phyloP scores from a whole-genome alignment of 2,329 filamentous ascomycete genomes.

The Chaetomiaceae sp. region DNA sequence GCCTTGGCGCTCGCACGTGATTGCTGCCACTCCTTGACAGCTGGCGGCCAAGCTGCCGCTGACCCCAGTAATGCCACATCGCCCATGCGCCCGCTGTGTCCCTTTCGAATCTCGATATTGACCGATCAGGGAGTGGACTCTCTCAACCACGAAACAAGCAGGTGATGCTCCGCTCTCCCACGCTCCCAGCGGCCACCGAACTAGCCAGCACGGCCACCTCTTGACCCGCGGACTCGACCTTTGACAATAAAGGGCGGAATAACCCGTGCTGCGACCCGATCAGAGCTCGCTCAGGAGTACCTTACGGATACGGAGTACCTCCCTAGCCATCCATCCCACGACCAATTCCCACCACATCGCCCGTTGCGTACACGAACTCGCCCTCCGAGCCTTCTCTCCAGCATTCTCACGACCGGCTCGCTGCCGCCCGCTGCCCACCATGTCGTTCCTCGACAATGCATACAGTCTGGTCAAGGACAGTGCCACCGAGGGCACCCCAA shows the following conservation, averaged over 20 bases:
- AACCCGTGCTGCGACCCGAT: background rate
- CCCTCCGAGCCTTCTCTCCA: background rate
- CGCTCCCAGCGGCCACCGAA: slow-evolving; percentile 20
- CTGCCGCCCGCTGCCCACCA: slow-evolving; percentile 45
- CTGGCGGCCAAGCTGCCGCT: slow-evolving; percentile 15
- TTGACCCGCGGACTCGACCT: background rate
- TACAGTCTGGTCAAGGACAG: slow-evolving; percentile 99
- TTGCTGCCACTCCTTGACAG: slow-evolving; percentile 10
- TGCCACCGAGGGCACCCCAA: slow-evolving; percentile 77
- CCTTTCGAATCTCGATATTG: slow-evolving; percentile 25
- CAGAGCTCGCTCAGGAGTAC: slow-evolving; percentile 14
- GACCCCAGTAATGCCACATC: slow-evolving; percentile 29
- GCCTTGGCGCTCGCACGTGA: slow-evolving; percentile 22
- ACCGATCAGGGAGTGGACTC: slow-evolving; percentile 20
- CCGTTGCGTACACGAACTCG: slow-evolving; percentile 1
- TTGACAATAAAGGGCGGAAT: too few species aligned
- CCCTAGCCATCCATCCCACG: slow-evolving; percentile 14
- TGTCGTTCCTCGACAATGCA: slow-evolving; percentile 93
- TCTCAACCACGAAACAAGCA: slow-evolving; percentile 15
- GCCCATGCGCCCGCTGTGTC: slow-evolving; percentile 19
- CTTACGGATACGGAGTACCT: too few species aligned
- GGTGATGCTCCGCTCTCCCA: slow-evolving; percentile 25
- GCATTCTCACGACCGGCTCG: slow-evolving; percentile 11
- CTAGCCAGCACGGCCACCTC: slow-evolving; percentile 11
- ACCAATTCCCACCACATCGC: slow-evolving; percentile 3